These are phyloP conservation scores for Oryza longistaminata DNA, from an alignment of 176 grass and related monocot species.

Conservation along the genomic window DNA sequence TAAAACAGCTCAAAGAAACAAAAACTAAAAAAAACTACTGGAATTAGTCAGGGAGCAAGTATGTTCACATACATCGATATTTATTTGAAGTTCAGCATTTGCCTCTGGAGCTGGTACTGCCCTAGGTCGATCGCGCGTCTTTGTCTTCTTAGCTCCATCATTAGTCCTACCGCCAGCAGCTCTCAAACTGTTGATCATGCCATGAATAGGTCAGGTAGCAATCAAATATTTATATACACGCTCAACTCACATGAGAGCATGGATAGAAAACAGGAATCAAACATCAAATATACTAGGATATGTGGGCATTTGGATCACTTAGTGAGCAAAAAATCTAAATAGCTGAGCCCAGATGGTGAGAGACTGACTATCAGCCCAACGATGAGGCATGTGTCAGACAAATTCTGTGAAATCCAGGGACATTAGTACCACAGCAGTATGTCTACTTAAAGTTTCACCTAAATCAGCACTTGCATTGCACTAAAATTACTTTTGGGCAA, in stretches of 20 bases:
- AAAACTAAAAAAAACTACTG: conserved; percentile 24
- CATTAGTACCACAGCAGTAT: conserved; percentile 4
- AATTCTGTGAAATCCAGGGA: conserved; percentile 36
- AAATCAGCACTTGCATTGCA: conserved; percentile 2
- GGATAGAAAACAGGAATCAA: background rate
- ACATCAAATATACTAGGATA: background rate
- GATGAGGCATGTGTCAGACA: background rate
- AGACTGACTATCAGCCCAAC: conserved; percentile 18
- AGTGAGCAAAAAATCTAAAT: background rate
- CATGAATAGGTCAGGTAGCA: conserved; percentile 29
- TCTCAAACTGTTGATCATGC: conserved; percentile 56
- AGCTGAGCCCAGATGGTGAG: conserved; percentile 6
- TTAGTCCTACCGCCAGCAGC: conserved; percentile 64
- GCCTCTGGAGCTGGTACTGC: conserved; percentile 78
- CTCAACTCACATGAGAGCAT: conserved; percentile 27
- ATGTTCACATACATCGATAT: conserved; percentile 70
- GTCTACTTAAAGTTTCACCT: conserved; percentile 5
- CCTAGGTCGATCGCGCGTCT: conserved; percentile 68
- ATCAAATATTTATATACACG: background rate
- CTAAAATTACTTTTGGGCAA: conserved; percentile 15
- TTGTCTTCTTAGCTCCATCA: conserved; percentile 70
- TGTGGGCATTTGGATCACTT: background rate
- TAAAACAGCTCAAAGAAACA: conserved; percentile 29
- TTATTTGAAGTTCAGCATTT: conserved; percentile 89
- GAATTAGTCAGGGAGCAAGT: conserved; percentile 30